These are phyloP conservation scores for Venustampulla echinocandica DNA, from an alignment of 495 filamentous ascomycete species.

Conservation along the genomic window DNA sequence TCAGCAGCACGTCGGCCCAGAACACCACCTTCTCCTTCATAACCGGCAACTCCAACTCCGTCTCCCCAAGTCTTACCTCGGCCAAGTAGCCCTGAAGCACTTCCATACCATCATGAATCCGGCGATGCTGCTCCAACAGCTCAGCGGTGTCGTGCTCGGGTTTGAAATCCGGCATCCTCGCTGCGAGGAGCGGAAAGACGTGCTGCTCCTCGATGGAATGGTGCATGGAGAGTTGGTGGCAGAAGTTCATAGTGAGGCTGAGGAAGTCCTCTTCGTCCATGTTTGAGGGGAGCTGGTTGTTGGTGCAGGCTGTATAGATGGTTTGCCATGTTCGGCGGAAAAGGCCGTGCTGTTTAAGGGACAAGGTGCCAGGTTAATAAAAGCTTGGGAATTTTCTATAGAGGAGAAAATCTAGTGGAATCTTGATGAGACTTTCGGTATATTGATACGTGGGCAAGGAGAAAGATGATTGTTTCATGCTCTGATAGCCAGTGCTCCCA, in stretches of 20 bases:
- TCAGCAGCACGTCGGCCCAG: conserved; percentile 60
- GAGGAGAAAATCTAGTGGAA: background rate
- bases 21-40: conserved; percentile 59
- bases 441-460: no score
- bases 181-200: conserved; percentile 70
- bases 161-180: conserved; percentile 72
- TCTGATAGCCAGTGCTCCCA: no score
- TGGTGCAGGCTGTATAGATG: conserved; percentile 51
- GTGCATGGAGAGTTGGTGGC: conserved; percentile 61
- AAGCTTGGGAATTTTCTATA: background rate
- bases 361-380: conserved; percentile 3
- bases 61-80: conserved; percentile 53
- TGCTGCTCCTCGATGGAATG: conserved; percentile 79
- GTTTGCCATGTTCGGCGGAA: conserved; percentile 67
- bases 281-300: conserved; percentile 42
- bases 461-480: no score
- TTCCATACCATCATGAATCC: conserved; percentile 77
- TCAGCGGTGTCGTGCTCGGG: conserved; percentile 54
- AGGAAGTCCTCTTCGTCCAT: conserved; percentile 60
- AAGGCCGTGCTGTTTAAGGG: conserved; percentile 50
- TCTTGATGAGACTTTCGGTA: background rate
- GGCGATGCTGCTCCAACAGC: conserved; percentile 66
- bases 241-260: conserved; percentile 54
- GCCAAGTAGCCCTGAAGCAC: conserved; percentile 59
- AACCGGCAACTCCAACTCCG: conserved; percentile 57